Evolutionary conservation across 2,329 filamentous ascomycete genomes (phyloP), one percentile per base, ranked within the genome.

Genomic region (Botryotinia globosa): DNA sequence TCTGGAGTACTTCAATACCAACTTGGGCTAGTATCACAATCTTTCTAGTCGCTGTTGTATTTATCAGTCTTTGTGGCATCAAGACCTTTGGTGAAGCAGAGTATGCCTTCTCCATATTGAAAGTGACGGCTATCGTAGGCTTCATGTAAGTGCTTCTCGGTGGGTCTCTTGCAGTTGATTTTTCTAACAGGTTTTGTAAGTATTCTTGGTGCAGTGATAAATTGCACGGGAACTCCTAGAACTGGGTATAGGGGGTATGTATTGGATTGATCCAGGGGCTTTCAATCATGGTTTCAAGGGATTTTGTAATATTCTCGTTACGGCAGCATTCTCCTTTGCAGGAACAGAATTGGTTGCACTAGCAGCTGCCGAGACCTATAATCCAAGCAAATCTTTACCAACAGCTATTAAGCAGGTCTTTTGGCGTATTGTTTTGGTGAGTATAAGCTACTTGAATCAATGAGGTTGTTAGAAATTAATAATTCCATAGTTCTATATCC

Each of bases 321-420:
- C 89, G 0, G 91, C 92, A 3, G 91, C 92, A 12, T 94, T 94
- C 78, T 86, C 91, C 74, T 94, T 94, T 77, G 88, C 90, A 1
- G 92, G 92, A n/a, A 93, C 91, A 1, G 92, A 94, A 80, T 85
- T 93, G 8, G 90, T 94, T 63, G 92, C 92, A 72, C 87, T 94
- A 22, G 91, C 92, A 7, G 92, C 92, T 1, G 92, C 92, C 42
- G 92, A 94, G 80, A 92, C 92, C 1, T 89, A 88, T n/a, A 93
- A 94, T 79, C 92, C 92, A 3, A 87, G 91, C 74, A 93, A 95
- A 81, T 92, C 91, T 1, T 86, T 98, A 0, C 94, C 94, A 0
- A 94, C 90, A 0, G 94, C 94, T 22, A 90, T 97, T 79, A 97
- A 97, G 83, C 94, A 97, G 81, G 94, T 97, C n/a, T 97, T 97